Percentiles rank a stretch among this genome's conserved stretches.
Evolutionary conservation across 2,329 filamentous ascomycete genomes (phyloP).

Genomic region (Aspergillus viridinutans): DNA sequence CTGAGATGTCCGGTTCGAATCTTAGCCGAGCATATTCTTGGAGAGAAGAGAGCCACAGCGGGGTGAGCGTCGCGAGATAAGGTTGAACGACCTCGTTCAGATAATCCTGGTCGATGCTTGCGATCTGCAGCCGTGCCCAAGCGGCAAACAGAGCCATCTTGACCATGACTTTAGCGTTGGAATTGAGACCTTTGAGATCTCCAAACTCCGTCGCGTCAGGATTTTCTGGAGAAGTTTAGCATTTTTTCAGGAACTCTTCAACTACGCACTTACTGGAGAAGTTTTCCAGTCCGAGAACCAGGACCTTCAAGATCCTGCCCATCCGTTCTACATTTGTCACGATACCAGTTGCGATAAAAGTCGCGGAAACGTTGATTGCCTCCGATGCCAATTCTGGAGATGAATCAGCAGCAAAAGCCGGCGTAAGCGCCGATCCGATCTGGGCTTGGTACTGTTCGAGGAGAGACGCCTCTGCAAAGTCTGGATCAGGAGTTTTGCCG

Average conservation of each 20-base stretch:
- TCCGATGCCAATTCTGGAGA: slow-evolving; percentile 93
- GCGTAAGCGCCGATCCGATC: slow-evolving; percentile 92
- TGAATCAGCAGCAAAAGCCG: slow-evolving; percentile 91
- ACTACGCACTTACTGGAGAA: slow-evolving; percentile 61
- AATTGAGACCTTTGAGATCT: slow-evolving; percentile 85
- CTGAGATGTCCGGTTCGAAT: slow-evolving; percentile 96
- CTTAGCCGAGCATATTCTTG: slow-evolving; percentile 88
- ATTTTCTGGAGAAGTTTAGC: slow-evolving; percentile 47
- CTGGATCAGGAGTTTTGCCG: slow-evolving; percentile 88
- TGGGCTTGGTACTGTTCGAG: slow-evolving; percentile 98
- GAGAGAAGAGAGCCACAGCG: slow-evolving; percentile 87
- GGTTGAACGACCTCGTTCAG: slow-evolving; percentile 83
- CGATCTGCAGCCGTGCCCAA: slow-evolving; percentile 95
- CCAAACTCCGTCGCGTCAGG: slow-evolving; percentile 81
- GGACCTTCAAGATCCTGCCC: slow-evolving; percentile 91
- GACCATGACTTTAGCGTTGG: slow-evolving; percentile 97
- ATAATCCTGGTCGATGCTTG: slow-evolving; percentile 87
- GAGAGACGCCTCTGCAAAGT: slow-evolving; percentile 94
- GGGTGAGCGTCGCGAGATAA: slow-evolving; percentile 83
- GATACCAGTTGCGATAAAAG: slow-evolving; percentile 94
- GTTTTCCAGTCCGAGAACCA: slow-evolving; percentile 86
- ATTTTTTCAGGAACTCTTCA: background rate
- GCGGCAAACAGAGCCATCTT: slow-evolving; percentile 96
- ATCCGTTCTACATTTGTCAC: slow-evolving; percentile 98
- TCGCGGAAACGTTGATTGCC: slow-evolving; percentile 95